Evolutionary conservation across 1,284 basidiomycete species (phyloP).

Genomic region (Ustilago curta): DNA sequence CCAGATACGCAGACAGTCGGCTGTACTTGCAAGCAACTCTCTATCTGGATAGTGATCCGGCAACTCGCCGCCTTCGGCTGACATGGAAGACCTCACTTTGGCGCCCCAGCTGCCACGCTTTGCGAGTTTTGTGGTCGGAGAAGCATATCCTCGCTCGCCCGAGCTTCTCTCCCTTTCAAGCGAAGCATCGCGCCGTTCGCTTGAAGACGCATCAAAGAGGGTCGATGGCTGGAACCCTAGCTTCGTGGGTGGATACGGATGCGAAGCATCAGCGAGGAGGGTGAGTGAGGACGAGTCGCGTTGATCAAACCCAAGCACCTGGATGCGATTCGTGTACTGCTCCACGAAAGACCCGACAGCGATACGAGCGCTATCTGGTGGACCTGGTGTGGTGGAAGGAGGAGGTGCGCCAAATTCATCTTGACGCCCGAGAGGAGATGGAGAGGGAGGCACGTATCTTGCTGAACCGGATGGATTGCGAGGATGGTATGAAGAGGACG

Average conservation of each 20-base stretch:
- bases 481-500: slow-evolving; percentile 41
- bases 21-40: slow-evolving; percentile 66
- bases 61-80: slow-evolving; percentile 23
- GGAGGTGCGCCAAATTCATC: slow-evolving; percentile 34
- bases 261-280: slow-evolving; percentile 63
- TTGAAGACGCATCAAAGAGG: slow-evolving; percentile 47
- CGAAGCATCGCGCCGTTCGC: slow-evolving; percentile 36
- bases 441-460: slow-evolving; percentile 46
- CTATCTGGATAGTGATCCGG: slow-evolving; percentile 60
- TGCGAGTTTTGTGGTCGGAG: slow-evolving; percentile 51
- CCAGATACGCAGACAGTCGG: slow-evolving; percentile 68
- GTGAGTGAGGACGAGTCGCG: slow-evolving; percentile 46
- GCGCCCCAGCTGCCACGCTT: slow-evolving; percentile 60
- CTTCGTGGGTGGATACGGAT: slow-evolving; percentile 68
- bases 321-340: slow-evolving; percentile 66
- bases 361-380: slow-evolving; percentile 57
- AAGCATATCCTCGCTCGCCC: slow-evolving; percentile 47
- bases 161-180: slow-evolving; percentile 38
- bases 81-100: slow-evolving; percentile 20
- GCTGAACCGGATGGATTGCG: slow-evolving; percentile 47
- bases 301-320: slow-evolving; percentile 60
- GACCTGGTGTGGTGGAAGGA: slow-evolving; percentile 26
- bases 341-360: slow-evolving; percentile 67
- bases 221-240: slow-evolving; percentile 66
- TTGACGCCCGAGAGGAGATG: slow-evolving; percentile 45